Evolutionary conservation across 2,329 filamentous ascomycete species (phyloP), one percentile per base, ranked within the genome.

Genomic region (Botrytis hyacinthi): DNA sequence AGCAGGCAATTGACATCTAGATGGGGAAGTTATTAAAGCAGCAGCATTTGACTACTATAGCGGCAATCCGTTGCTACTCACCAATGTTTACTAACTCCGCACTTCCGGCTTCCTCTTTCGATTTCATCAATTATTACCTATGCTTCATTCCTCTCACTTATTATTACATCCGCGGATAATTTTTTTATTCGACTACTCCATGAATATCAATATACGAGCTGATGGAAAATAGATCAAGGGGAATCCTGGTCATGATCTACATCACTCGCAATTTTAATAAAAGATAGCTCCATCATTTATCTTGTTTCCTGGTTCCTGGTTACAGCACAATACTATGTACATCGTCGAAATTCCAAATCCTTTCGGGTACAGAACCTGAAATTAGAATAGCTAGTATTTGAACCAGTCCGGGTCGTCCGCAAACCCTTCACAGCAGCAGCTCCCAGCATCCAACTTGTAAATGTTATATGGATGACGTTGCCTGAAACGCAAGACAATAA

Each of bases 381-480:
- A 66, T 48, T 22, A 48, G 42, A 20, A 48, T 16, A 18, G 1
- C 40, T 35, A 29, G 32, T 35, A 48, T 5, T 22, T 48, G 46
- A 40, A 54, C 65, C 26, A 42, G 35, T 68, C 44, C 29, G 29
- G 62, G 29, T 48, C 22, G 44, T 67, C 48, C 54, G 35, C 48
- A 57, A 29, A 57, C 26, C 9, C 35, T 37, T 68, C 26, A 20
- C 60, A 42, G 14, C 48, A 68, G 46, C 65, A 68, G 26, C 46
- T 68, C 44, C 44, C 46, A 67, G 44, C 44, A 67, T 51, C 46
- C 29, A n/a, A 40, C 12, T n/a, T 51, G 44, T 37, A 29, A 29
- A n/a, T 68, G 26, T 29, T 14, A 68, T 57, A 16, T 42, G 42
- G 48, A 68, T 68, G 66, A 57, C 48, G 66, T 68, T 57, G 48